Evolutionary conservation across 768 basidiomycete genomes (phyloP), one percentile per base, ranked within the genome.

Genomic region (Baorangia bicolor): DNA sequence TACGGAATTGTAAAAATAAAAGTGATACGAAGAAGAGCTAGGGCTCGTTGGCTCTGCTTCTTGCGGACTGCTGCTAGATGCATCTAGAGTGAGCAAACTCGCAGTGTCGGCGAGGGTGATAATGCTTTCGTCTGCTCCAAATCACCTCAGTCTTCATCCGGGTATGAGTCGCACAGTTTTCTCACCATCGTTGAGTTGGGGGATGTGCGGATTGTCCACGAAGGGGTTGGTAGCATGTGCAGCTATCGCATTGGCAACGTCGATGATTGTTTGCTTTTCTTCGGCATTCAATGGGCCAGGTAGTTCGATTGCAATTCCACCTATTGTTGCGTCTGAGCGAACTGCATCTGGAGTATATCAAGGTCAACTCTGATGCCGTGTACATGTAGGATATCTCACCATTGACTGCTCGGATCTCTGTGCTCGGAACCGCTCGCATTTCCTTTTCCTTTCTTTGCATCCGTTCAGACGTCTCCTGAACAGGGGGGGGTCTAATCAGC

Each of bases 221-320:
- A n/a, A n/a, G n/a, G n/a, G n/a, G n/a, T n/a, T n/a, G n/a, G n/a
- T n/a, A n/a, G n/a, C n/a, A n/a, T n/a, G n/a, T n/a, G n/a, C 28
- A 8, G 28, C 25, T n/a, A 59, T 45, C 2, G 33, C 33, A 21
- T 31, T 43, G 1, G 46, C 23, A 0, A 41, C 57, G 20, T 45
- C 53, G 1, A 27, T 5, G 5, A 55, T 59, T 13, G 13, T 39
- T 49, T 39, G 35, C 2, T 18, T 18, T 1, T 45, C 35, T 4
- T 39, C n/a, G 3, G 48, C 45, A 14, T 58, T 27, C 31, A 55
- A 16, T 12, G 9, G 9, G 8, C 53, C 44, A 20, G 40, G 53
- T 13, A 55, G 46, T 5, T 14, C 13, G 14, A 61, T 18, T 7
- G 49, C 60, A n/a, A 61, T 45, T 3, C 53, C 49, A 20, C 33